Base-by-base conservation (phyloP, 192 early-diverging fungal genomes). In the Gigaspora rosea region DNA sequence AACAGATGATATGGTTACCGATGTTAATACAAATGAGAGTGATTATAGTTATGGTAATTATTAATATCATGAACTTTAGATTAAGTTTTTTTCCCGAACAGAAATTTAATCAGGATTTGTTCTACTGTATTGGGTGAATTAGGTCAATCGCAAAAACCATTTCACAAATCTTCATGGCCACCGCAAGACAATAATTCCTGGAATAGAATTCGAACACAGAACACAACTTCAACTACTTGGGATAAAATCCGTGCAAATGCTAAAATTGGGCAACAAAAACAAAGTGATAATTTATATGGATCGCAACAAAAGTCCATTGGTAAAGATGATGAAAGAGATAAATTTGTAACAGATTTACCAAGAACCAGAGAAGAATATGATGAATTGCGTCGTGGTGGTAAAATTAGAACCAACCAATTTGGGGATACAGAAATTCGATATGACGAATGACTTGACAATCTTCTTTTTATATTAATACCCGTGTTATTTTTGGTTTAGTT, bases 341-440 rank as follows among this genome's bases (percentile, higher is more conserved):
- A 11, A 56, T 18, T 15, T 5, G 9, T 11, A 15, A 18, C 12
- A 5, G 52, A 15, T 47, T 13, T 66, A 41, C 64, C 64, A 47
- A 66, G 64, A n/a, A 66, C 64, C 18, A 66, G 36, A 47, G 64
- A 66, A 66, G 64, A 66, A n/a, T 66, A n/a, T 66, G 64, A 66
- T 18, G 64, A 66, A 66, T 66, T 46, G 13, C 8, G 16, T 46
- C 13, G n/a, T 66, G 18, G 36, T 41, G 64, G 64, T 13, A 66
- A 66, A 66, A 66, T 66, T 47, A 66, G 16, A 66, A 66, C 64
- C 5, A 66, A 66, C 36, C 36, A 66, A 66, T 66, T 41, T 46
- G 64, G 64, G 4, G 64, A 66, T 47, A 16, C 27, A 11, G 64
- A 66, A 66, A 46, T 66, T n/a, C 33, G 10, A n/a, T 33, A 66